Evolutionary conservation across 768 basidiomycete species (phyloP).

Genomic region (Suillus placidus): DNA sequence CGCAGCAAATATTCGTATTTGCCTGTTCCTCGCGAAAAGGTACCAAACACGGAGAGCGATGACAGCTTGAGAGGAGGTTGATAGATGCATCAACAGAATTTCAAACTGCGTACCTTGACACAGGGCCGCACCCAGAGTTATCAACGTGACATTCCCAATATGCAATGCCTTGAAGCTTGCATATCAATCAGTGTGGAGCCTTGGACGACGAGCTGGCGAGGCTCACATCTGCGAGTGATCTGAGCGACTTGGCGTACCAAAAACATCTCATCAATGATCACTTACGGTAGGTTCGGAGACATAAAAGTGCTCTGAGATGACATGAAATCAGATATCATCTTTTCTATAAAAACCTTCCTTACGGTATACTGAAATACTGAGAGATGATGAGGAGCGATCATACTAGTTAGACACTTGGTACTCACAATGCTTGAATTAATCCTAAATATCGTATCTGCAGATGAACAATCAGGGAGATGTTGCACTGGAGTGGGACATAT

Average conservation of each 20-base stretch:
- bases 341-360: neutral
- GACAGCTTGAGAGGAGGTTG: constrained; percentile 1
- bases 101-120: constrained; percentile 12
- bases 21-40: constrained; percentile 10
- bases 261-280: neutral
- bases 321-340: neutral
- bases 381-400: neutral
- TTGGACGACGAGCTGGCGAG: neutral
- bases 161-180: neutral
- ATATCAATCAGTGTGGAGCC: neutral
- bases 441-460: constrained; percentile 17
- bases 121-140: neutral
- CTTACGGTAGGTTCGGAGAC: neutral
- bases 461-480: too few species aligned
- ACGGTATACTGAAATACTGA: neutral
- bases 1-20: constrained; percentile 6
- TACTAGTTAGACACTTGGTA: neutral
- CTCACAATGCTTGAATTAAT: constrained; percentile 3
- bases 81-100: neutral
- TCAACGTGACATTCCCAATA: neutral
- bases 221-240: constrained; percentile 10
- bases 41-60: constrained; percentile 17
- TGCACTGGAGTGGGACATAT: neutral
- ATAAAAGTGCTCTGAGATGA: constrained; percentile 2
- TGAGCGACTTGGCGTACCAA: neutral